Evolutionary conservation across 257 asterid species (phyloP), one percentile per base, ranked within the genome.

Genomic region (Phtheirospermum japonicum): DNA sequence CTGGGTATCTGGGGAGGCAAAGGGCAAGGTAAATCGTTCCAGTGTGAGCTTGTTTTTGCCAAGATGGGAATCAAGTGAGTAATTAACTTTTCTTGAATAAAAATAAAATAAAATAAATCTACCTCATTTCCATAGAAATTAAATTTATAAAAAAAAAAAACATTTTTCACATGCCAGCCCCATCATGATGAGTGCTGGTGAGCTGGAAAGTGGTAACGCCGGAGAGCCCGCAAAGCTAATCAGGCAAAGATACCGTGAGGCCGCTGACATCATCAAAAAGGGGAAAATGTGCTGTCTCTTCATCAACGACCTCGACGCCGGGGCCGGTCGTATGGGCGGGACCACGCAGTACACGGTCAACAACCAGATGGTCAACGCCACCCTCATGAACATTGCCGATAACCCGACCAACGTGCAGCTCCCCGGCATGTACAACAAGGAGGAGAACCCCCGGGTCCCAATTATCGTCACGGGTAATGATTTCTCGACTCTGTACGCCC

Each of bases 341-440:
- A 83, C 89, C 14, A 83, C 89, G n/a, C 89, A 83, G 46, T 83
- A 83, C 82, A 83, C 89, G 0, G 89, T 83, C 1, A 82, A 82
- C 83, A 82, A 82, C 73, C 89, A 82, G 76, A 79, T 82, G 89
- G 89, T 82, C 7, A 82, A 83, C 70, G 89, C 89, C 60, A 83
- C 89, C 7, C 89, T 83, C 57, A 83, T 83, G 89, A 83, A 83
- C 82, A 83, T 83, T 46, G 89, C 89, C 2, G 89, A 83, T 51
- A 74, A 69, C 70, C 89, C 89, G 4, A 83, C 89, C 56, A 77
- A 71, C 54, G 89, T 83, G 19, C 89, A 83, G 64, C 86, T 83
- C 69, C 89, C 89, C 1, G 89, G 89, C 0, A 83, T 83, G 89
- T 83, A 83, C 89, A 83, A 83, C 86, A 83, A 83, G 78, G 72